Evolutionary conservation across 345 rosid genomes (phyloP).

Genomic region (Arabidopsis arenosa): DNA sequence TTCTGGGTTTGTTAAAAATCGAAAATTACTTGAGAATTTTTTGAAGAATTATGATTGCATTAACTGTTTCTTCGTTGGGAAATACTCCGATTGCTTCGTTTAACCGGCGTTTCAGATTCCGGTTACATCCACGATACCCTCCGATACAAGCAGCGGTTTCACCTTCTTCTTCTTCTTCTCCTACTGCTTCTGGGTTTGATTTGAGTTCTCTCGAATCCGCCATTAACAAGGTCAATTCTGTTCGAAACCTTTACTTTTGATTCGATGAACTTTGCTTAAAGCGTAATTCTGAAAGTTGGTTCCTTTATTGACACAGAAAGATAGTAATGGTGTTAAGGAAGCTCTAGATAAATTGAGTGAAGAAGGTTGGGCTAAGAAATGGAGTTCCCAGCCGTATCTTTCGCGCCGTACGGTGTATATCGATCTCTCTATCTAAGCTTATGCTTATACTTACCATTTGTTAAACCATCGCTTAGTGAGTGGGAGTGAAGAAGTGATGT

Average conservation of each 20-base stretch:
- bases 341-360: conserved; percentile 72
- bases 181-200: conserved; percentile 54
- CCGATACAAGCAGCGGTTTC: conserved; percentile 27
- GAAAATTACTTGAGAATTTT: neutral
- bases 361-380: conserved; percentile 89
- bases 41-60: conserved; percentile 23
- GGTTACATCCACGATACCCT: conserved; percentile 11
- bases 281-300: neutral
- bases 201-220: conserved; percentile 75
- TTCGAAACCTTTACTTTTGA: neutral
- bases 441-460: neutral
- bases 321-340: conserved; percentile 79
- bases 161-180: conserved; percentile 51
- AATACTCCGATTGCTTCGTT: conserved; percentile 24
- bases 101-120: conserved; percentile 20
- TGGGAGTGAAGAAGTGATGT: conserved; percentile 10
- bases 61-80: conserved; percentile 36
- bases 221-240: conserved; percentile 56
- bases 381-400: conserved; percentile 94
- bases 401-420: conserved; percentile 89
- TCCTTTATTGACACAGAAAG: conserved; percentile 58
- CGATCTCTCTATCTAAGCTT: conserved; percentile 40
- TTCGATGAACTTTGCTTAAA: neutral
- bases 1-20: conserved; percentile 9
- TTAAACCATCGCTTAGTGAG: neutral